Percentiles rank a stretch among this genome's conserved stretches.
phyloP scores from a whole-genome alignment of 495 filamentous ascomycete species.

The Talaromyces nanjingensis region DNA sequence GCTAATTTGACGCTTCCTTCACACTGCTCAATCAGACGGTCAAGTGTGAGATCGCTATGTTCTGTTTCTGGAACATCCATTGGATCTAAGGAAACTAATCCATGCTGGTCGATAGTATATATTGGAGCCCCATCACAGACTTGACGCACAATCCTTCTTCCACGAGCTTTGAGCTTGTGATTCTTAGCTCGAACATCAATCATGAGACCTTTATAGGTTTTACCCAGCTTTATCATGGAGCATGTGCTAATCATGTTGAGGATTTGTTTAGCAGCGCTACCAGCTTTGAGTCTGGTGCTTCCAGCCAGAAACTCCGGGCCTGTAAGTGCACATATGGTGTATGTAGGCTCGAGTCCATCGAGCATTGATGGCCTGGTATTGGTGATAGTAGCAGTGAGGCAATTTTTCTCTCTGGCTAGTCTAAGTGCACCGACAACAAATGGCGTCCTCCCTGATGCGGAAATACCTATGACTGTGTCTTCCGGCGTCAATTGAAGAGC shows the following conservation, averaged over 20 bases:
- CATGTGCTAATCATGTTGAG: slow-evolving; percentile 4
- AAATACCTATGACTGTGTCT: slow-evolving; percentile 1
- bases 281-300: not conserved
- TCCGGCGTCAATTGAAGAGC: not conserved
- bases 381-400: not conserved
- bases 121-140: not conserved
- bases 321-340: not conserved
- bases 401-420: not conserved
- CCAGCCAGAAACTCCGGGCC: not conserved
- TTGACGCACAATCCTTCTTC: not conserved
- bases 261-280: not conserved
- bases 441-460: not conserved
- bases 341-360: not conserved
- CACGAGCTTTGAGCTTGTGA: not conserved
- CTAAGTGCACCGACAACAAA: not conserved
- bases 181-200: not conserved
- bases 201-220: slow-evolving; percentile 1
- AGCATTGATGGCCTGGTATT: not conserved
- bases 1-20: not conserved
- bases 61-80: not conserved
- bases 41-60: not conserved
- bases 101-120: not conserved
- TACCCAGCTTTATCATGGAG: not conserved
- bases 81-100: not conserved
- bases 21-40: not conserved